Evolutionary conservation across 2,329 filamentous ascomycete species (phyloP).

Genomic region (Claviceps quebecensis): DNA sequence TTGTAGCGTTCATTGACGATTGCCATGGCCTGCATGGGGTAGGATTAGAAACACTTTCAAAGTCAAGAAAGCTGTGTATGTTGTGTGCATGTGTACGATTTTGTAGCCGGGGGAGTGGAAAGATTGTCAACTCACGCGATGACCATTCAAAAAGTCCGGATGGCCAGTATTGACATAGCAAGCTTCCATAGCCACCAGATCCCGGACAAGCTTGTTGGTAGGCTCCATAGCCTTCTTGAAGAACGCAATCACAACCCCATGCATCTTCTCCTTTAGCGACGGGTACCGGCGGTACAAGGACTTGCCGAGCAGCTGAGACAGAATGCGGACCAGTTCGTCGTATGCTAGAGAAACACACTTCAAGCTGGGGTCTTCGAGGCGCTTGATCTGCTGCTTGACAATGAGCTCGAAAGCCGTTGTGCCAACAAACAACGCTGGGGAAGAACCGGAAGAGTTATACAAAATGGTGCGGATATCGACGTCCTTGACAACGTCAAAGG

Average conservation of each 20-base stretch:
- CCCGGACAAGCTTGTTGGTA: slow-evolving; percentile 89
- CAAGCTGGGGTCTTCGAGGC: slow-evolving; percentile 86
- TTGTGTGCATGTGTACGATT: too few species aligned
- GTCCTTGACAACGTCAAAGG: slow-evolving; percentile 95
- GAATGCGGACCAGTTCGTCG: slow-evolving; percentile 90
- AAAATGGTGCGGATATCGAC: slow-evolving; percentile 93
- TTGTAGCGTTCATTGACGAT: slow-evolving; percentile 90
- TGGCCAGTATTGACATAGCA: slow-evolving; percentile 98
- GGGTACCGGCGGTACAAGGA: slow-evolving; percentile 86
- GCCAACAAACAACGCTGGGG: slow-evolving; percentile 89
- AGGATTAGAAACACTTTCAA: too few species aligned
- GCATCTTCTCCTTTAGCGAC: slow-evolving; percentile 91
- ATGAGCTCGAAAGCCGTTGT: slow-evolving; percentile 98
- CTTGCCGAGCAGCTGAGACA: slow-evolving; percentile 80
- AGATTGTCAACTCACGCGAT: slow-evolving; percentile 47
- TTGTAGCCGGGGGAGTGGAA: too few species aligned
- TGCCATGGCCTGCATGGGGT: slow-evolving; percentile 60
- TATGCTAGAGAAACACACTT: slow-evolving; percentile 97
- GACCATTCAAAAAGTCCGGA: slow-evolving; percentile 92
- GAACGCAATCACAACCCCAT: slow-evolving; percentile 79
- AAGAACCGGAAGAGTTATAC: slow-evolving; percentile 98
- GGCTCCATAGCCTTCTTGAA: slow-evolving; percentile 99
- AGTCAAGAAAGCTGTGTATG: too few species aligned
- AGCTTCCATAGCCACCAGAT: slow-evolving; percentile 88
- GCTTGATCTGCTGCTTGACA: slow-evolving; percentile 96